Evolutionary conservation across 305 asterid species (phyloP).

Genomic region (Solanum hybrid): DNA sequence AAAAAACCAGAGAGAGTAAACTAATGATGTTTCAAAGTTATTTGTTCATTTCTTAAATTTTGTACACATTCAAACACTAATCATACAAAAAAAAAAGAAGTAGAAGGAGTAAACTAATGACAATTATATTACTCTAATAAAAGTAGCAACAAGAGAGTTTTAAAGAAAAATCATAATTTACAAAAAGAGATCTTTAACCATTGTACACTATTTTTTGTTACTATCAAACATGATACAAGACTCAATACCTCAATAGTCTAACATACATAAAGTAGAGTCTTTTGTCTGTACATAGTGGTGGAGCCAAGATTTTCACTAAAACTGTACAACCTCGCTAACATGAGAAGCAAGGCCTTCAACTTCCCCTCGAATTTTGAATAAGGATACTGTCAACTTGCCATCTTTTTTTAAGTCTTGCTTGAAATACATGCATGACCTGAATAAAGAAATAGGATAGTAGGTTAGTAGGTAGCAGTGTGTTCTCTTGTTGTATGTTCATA

Average conservation of each 20-base stretch:
- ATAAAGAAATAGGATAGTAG: background rate
- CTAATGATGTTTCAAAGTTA: background rate
- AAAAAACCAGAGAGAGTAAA: background rate
- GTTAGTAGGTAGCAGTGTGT: background rate
- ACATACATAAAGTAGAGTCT: background rate
- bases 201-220: background rate
- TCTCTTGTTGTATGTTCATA: background rate
- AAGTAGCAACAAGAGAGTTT: background rate
- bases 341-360: background rate
- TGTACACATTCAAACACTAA: background rate
- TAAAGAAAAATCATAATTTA: background rate
- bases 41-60: background rate
- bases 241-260: background rate
- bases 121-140: background rate
- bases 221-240: background rate
- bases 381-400: background rate
- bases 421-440: background rate
- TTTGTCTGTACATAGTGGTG: rapidly evolving
- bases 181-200: background rate
- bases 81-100: background rate
- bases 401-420: background rate
- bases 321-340: background rate
- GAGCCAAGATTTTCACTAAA: rapidly evolving
- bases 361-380: background rate
- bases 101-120: background rate